Base-by-base conservation (phyloP, 2,329 filamentous ascomycete species). In the Ceratocystiopsis brevicomis region DNA sequence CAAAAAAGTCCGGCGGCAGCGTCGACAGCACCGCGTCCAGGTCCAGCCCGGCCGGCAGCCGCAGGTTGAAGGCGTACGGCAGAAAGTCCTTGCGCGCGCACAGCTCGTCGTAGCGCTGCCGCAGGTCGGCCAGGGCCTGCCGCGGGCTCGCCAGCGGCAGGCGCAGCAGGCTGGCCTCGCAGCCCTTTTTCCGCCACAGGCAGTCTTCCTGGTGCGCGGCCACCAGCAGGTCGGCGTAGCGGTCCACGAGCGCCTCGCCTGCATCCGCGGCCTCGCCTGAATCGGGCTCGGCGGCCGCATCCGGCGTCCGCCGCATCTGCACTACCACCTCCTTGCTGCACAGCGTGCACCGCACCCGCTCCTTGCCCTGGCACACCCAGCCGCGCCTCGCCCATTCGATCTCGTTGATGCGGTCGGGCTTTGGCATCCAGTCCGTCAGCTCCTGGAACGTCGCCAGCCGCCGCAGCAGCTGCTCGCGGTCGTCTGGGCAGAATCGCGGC, bases 371-470 rank as follows among this genome's bases (percentile, higher is more conserved):
- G 53, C 88, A 95, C 4, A 79, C 69, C 88, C 90, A 98, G 1
- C 88, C 88, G 46, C 82, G 68, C 64, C 88, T 94, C 1, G 87
- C 87, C 90, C 90, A 98, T 57, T 86, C 81, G 9, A 95, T 77
- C 61, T 96, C 90, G 55, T 76, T 85, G 52, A 96, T 78, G 33
- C 68, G 69, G 42, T 87, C 74, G 0, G 90, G 87, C 57, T 96
- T 96, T 0, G 84, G 81, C n/a, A 82, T 81, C 88, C 88, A 98
- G 56, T 81, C 74, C 43, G 85, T 90, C 40, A 96, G 77, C 51
- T 88, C 85, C 55, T 88, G 81, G 56, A 93, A 98, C 0, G 85
- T 92, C 47, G 80, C 80, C 25, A 98, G 67, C 19, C 90, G 68
- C 52, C 72, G 75, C 12, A 96, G 67, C 48, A 96, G 86, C 51